Evolutionary conservation across 345 rosid genomes (phyloP).

Genomic region (Brassica nigra): DNA sequence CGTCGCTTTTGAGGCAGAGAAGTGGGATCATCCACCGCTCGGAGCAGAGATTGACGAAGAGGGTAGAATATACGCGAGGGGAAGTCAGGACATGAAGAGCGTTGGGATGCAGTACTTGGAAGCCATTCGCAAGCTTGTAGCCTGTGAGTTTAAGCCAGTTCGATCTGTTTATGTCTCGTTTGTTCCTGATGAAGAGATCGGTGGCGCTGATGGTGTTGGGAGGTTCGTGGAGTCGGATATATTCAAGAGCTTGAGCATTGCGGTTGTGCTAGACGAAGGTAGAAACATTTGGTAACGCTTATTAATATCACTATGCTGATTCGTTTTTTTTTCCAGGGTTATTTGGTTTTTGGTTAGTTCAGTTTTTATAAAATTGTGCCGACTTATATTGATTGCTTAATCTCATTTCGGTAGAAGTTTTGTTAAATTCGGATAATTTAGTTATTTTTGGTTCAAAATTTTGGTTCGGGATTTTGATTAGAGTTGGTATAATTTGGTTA

Average conservation of each 20-base stretch:
- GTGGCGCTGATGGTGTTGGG: constrained; percentile 73
- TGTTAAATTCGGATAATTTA: too few species aligned
- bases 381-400: too few species aligned
- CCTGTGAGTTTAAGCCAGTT: constrained; percentile 55
- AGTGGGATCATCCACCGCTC: constrained; percentile 73
- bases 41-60: constrained; percentile 60
- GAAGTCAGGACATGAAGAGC: constrained; percentile 81
- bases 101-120: neutral
- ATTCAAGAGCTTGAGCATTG: constrained; percentile 65
- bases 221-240: constrained; percentile 60
- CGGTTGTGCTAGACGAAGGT: constrained; percentile 63
- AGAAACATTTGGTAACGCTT: neutral
- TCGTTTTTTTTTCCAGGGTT: too few species aligned
- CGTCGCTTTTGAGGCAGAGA: constrained; percentile 62
- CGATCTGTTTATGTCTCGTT: constrained; percentile 68
- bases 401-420: too few species aligned
- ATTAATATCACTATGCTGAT: neutral
- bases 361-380: too few species aligned
- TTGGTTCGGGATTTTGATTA: too few species aligned
- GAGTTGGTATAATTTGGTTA: too few species aligned
- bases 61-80: constrained; percentile 75
- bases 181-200: constrained; percentile 89
- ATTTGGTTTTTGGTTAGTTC: too few species aligned
- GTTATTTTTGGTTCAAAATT: too few species aligned
- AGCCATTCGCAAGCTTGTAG: constrained; percentile 30